phyloP scores from a whole-genome alignment of 345 rosid genomes.

The sweet orange (Citrus sinensis) region DVS_A1.0 CM039167.1:9130001-9130500 shows the following conservation, averaged over 20 bases:
- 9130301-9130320: not conserved
- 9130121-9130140: not conserved
- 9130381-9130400: not conserved
- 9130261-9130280: not conserved
- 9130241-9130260: not conserved
- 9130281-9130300: not conserved
- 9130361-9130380: not conserved
- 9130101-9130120: not conserved
- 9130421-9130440: not conserved
- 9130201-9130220: slow-evolving; percentile 1
- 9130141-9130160: not conserved
- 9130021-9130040: not conserved
- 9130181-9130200: not conserved
- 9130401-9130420: not conserved
- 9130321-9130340: not conserved
- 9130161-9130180: slow-evolving; percentile 1
- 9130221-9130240: slow-evolving; percentile 5
- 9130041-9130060: not conserved
- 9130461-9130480: not conserved
- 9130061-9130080: not conserved
- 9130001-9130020: not conserved
- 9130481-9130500: not conserved
- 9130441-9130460: not conserved
- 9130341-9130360: not conserved
- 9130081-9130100: not conserved